Conservation (phyloP, 805 yeast species). For the Candida loeiensis region DNA sequence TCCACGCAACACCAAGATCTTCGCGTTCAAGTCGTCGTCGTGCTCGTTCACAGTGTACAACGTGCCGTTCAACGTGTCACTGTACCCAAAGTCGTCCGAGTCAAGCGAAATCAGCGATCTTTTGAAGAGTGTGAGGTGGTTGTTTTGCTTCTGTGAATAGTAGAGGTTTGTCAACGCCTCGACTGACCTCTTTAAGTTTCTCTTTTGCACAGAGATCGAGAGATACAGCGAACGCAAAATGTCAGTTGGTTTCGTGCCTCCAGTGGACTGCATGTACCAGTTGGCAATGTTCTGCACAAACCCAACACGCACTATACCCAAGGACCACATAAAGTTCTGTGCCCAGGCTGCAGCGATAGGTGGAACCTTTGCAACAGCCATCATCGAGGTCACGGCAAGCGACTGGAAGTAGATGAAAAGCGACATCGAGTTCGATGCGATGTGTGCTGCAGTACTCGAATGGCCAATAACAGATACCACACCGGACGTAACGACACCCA, state of each 20-base stretch:
- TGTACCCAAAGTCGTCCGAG: conserved; percentile 44
- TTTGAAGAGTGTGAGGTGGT: conserved; percentile 18
- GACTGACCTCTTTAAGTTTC: conserved; percentile 23
- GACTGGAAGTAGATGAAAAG: conserved; percentile 92
- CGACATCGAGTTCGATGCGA: conserved; percentile 93
- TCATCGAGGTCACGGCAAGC: conserved; percentile 88
- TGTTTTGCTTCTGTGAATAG: conserved; percentile 9
- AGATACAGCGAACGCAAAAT: conserved; percentile 62
- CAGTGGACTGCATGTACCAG: conserved; percentile 96
- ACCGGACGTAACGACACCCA: conserved; percentile 86
- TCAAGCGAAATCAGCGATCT: conserved; percentile 36
- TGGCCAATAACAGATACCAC: conserved; percentile 84
- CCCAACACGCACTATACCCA: conserved; percentile 76
- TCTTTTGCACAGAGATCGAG: conserved; percentile 82
- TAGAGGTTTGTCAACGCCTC: conserved; percentile 14
- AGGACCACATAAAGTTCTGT: conserved; percentile 93
- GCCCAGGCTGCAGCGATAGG: conserved; percentile 99
- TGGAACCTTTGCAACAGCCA: conserved; percentile 89
- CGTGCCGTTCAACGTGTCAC: conserved; percentile 39
- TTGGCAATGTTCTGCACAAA: conserved; percentile 81
- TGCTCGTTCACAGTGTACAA: conserved; percentile 73
- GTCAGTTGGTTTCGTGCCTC: conserved; percentile 74
- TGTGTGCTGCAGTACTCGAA: conserved; percentile 90
- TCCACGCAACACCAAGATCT: conserved; percentile 82
- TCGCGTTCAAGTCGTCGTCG: conserved; percentile 52